phyloP scores from a whole-genome alignment of 108 stramenopile genomes.

The Stephanodiscus minutulus region DNA sequence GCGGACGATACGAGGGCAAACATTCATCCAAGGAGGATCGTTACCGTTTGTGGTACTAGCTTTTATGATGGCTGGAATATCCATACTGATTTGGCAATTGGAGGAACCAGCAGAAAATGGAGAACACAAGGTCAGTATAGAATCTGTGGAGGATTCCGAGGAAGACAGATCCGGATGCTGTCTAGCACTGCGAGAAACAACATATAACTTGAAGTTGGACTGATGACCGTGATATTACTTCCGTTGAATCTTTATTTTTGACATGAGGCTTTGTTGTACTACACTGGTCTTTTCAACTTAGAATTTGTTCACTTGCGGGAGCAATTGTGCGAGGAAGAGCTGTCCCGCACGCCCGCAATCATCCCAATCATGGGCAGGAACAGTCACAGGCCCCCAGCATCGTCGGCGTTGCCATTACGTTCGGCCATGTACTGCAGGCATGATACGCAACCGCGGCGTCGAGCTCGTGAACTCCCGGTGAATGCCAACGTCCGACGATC shows the following conservation, averaged over 20 bases:
- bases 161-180: conserved; percentile 14
- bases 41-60: conserved; percentile 25
- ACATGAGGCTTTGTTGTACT: too few relatives aligned
- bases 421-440: too few relatives aligned
- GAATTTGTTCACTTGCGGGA: too few relatives aligned
- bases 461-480: too few relatives aligned
- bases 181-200: conserved; percentile 30
- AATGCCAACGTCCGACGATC: too few relatives aligned
- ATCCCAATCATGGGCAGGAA: too few relatives aligned
- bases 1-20: neutral
- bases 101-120: conserved; percentile 18
- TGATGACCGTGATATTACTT: neutral
- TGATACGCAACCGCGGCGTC: too few relatives aligned
- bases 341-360: too few relatives aligned
- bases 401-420: too few relatives aligned
- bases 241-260: neutral
- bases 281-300: too few relatives aligned
- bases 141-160: conserved; percentile 15
- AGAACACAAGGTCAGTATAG: conserved; percentile 8
- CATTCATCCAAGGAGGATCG: conserved; percentile 20
- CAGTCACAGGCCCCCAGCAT: too few relatives aligned
- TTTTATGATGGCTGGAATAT: conserved; percentile 13
- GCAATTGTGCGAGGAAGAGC: too few relatives aligned
- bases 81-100: conserved; percentile 28
- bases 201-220: conserved; percentile 36